Evolutionary conservation across 2,329 filamentous ascomycete genomes (phyloP), one percentile per base, ranked within the genome.

Genomic region (Diplodia sapinea): DNA sequence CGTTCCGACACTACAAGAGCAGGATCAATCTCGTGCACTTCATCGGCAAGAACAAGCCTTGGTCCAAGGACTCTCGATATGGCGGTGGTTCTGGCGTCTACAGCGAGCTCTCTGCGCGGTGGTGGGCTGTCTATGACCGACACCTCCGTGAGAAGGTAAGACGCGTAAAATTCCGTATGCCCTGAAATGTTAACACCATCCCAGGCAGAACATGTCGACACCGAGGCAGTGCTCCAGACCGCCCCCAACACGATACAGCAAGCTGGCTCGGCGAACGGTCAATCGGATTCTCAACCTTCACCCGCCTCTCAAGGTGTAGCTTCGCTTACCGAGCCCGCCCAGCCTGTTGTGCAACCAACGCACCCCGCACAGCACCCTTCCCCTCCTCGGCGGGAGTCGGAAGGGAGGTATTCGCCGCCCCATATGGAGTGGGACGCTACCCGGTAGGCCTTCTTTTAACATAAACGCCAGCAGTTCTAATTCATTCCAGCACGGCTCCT

Each of bases 81-180:
- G 81, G 82, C 64, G 82, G 81, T 57, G 86, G 86, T 38, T 81
- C 82, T 56, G 85, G 85, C 2, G 89, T 91, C 0, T 96, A 94
- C 77, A 89, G 92, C 75, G 91, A 97, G 79, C 89, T 98, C 82
- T 81, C 93, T 51, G 90, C 88, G 69, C 87, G 88, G 74, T 99
- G 95, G 95, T 99, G 94, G 94, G 88, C 93, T 54, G 91, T 96
- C 51, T 96, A 96, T 77, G 94, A 98, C 79, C 85, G 87, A 70
- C 94, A 98, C 81, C 94, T 96, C 77, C 85, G 86, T 63, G 33
- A 49, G 17, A 56, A 63, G 51, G 66, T 64, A 57, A 29, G 51
- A 29, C 9, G 55, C 43, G 15, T 17, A 23, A 26, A 11, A 13
- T 20, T 5, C 7, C 13, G 2, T 47, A 8, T 38, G 7, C 20